Conservation (phyloP, 345 rosid genomes). For the Eucalyptus camaldulensis region DNA sequence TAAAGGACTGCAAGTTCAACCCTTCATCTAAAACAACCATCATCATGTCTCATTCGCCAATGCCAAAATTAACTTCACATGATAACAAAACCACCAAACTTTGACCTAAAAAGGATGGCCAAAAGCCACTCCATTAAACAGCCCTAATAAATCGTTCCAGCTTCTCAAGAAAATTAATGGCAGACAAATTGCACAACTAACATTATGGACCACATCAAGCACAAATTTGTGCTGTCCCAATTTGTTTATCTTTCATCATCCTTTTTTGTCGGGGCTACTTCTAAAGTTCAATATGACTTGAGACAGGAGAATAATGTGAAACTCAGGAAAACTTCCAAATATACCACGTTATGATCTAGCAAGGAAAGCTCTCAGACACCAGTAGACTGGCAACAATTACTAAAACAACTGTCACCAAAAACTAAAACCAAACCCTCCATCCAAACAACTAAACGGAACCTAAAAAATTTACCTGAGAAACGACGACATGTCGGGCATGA, state of each 20-base stretch:
- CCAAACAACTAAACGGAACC: background rate
- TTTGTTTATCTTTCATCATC: background rate
- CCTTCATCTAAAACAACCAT: background rate
- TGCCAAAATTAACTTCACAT: background rate
- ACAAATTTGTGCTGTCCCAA: background rate
- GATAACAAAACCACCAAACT: background rate
- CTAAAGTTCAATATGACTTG: background rate
- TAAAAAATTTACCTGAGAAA: slow-evolving; percentile 57
- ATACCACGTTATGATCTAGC: background rate
- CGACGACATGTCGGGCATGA: slow-evolving; percentile 72
- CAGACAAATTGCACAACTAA: background rate
- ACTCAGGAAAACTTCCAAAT: background rate
- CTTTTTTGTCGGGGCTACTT: background rate
- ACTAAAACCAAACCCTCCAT: background rate
- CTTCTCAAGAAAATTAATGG: background rate
- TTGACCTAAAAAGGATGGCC: background rate
- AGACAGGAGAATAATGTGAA: background rate
- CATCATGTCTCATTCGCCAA: background rate
- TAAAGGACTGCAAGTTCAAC: background rate
- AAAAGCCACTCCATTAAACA: background rate
- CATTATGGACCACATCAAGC: background rate
- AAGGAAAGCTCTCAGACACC: background rate
- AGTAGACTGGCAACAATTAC: background rate
- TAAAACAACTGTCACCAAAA: background rate
- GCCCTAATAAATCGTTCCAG: background rate